These are phyloP conservation scores for sorghum (Sorghum bicolor) DNA, from an alignment of 176 grass and related monocot species.

Conservation along the genomic window Sorghum_bicolor_NCBIv3 NC_012872.2:16637001-16637500, in stretches of 20 bases:
- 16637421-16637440: slow-evolving; percentile 30
- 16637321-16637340: neutral
- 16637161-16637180: neutral
- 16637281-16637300: slow-evolving; percentile 23
- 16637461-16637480: slow-evolving; percentile 38
- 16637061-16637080: slow-evolving; percentile 31
- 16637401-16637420: slow-evolving; percentile 33
- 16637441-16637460: slow-evolving; percentile 6
- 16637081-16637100: slow-evolving; percentile 6
- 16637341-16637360: slow-evolving; percentile 27
- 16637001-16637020: slow-evolving; percentile 8
- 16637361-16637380: slow-evolving; percentile 30
- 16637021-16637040: neutral
- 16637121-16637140: slow-evolving; percentile 44
- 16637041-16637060: slow-evolving; percentile 52
- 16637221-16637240: slow-evolving; percentile 11
- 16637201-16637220: slow-evolving; percentile 39
- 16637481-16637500: slow-evolving; percentile 26
- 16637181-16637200: slow-evolving; percentile 30
- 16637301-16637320: neutral
- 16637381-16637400: neutral
- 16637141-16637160: slow-evolving; percentile 1
- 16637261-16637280: slow-evolving; percentile 29
- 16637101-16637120: slow-evolving; percentile 47
- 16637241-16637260: slow-evolving; percentile 40